These are phyloP conservation scores for Adansonia rubrostipa DNA, from an alignment of 441 rosid species.

Conservation along the genomic window DNA sequence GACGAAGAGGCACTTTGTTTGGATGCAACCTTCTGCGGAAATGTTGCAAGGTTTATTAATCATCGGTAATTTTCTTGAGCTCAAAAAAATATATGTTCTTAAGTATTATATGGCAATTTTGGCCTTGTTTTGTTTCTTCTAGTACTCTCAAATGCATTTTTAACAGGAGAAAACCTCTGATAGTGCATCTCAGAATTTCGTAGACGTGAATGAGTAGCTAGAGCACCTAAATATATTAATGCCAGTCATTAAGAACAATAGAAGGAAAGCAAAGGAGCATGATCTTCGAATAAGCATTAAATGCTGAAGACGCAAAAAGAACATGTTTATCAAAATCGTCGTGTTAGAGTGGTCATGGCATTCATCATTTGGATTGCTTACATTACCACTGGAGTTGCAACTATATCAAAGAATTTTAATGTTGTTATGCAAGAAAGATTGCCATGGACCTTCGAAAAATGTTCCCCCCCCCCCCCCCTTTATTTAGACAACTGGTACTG, in stretches of 20 bases:
- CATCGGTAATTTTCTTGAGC: conserved; percentile 62
- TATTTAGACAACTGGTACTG: not conserved
- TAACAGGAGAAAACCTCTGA: not conserved
- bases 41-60: conserved; percentile 90
- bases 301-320: not conserved
- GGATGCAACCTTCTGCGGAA: conserved; percentile 82
- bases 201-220: not conserved
- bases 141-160: not conserved
- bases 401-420: not conserved
- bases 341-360: not conserved
- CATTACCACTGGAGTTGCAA: not conserved
- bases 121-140: conserved; percentile 2
- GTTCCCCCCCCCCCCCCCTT: not conserved
- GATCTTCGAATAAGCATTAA: not conserved
- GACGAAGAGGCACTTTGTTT: conserved; percentile 96
- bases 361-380: not conserved
- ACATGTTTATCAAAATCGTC: not conserved
- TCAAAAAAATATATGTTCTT: not conserved
- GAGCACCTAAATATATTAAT: not conserved
- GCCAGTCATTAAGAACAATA: not conserved
- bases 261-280: not conserved
- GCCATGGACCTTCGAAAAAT: not conserved
- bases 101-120: not conserved
- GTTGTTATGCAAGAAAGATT: not conserved
- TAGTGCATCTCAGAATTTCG: not conserved